phyloP scores from a whole-genome alignment of 306 rosid genomes.

The Citrullus mucosospermus region DNA sequence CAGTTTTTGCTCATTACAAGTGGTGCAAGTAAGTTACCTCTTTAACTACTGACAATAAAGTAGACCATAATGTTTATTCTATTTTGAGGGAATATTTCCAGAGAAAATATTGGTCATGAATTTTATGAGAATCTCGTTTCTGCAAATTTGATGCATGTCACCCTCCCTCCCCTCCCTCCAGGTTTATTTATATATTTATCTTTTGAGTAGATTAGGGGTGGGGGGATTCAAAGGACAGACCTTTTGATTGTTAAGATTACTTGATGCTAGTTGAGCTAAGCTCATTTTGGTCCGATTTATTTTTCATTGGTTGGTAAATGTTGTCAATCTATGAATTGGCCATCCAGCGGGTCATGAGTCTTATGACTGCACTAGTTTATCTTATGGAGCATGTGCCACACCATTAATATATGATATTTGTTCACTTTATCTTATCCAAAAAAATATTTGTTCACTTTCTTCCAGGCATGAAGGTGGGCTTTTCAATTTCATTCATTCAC shows the following conservation, averaged over 20 bases:
- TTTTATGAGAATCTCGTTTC: neutral
- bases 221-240: no score
- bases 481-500: slow-evolving; percentile 50
- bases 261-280: no score
- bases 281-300: no score
- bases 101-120: neutral
- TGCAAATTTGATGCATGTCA: neutral
- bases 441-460: neutral
- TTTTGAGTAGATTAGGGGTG: no score
- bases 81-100: neutral
- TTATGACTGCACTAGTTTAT: neutral
- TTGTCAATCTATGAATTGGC: neutral
- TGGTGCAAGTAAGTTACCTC: slow-evolving; percentile 89
- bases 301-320: neutral
- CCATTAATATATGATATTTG: neutral
- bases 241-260: no score
- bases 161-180: no score
- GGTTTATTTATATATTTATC: no score
- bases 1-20: slow-evolving; percentile 58
- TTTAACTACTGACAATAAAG: neutral
- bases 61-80: neutral
- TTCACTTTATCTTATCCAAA: neutral
- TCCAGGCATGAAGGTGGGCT: slow-evolving; percentile 94
- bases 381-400: neutral
- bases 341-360: neutral